phyloP scores from a whole-genome alignment of 176 grass and related monocot species.

The Carex cristatella region DNA sequence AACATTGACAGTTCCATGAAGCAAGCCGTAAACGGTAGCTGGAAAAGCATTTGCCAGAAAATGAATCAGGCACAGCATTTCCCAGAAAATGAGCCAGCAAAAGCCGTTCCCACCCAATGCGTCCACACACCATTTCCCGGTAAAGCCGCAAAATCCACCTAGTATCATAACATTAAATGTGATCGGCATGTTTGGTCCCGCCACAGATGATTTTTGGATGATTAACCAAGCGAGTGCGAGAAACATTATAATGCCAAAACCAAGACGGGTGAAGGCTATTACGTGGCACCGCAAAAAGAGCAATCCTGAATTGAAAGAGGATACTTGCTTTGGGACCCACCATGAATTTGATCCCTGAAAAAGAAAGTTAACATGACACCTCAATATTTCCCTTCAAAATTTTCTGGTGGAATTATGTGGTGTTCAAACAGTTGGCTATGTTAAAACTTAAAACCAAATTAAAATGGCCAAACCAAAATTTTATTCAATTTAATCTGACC shows the following conservation, averaged over 20 bases:
- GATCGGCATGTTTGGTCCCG: slow-evolving; percentile 73
- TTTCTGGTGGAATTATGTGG: neutral
- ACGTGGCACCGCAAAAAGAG: slow-evolving; percentile 65
- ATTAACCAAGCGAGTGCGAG: slow-evolving; percentile 58
- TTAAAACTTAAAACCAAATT: no score
- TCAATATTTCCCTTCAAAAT: neutral
- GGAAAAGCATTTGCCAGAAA: slow-evolving; percentile 74
- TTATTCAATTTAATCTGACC: no score
- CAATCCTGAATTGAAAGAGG: slow-evolving; percentile 55
- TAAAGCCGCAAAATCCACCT: slow-evolving; percentile 64
- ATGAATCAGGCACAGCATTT: slow-evolving; percentile 59
- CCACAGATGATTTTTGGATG: slow-evolving; percentile 42
- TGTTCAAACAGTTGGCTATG: no score
- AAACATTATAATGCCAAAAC: slow-evolving; percentile 84
- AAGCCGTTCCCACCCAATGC: slow-evolving; percentile 63
- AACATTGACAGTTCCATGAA: slow-evolving; percentile 58
- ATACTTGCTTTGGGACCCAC: slow-evolving; percentile 75
- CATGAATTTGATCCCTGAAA: slow-evolving; percentile 73
- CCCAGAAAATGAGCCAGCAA: slow-evolving; percentile 81
- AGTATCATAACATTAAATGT: slow-evolving; percentile 74
- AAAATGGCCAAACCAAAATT: no score
- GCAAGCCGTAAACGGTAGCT: slow-evolving; percentile 41
- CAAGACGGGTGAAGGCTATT: slow-evolving; percentile 51
- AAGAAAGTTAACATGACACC: neutral
- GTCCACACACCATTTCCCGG: slow-evolving; percentile 71